These are phyloP conservation scores for Kwoniella sp. DNA, from an alignment of 768 basidiomycete species.

Conservation along the genomic window DNA sequence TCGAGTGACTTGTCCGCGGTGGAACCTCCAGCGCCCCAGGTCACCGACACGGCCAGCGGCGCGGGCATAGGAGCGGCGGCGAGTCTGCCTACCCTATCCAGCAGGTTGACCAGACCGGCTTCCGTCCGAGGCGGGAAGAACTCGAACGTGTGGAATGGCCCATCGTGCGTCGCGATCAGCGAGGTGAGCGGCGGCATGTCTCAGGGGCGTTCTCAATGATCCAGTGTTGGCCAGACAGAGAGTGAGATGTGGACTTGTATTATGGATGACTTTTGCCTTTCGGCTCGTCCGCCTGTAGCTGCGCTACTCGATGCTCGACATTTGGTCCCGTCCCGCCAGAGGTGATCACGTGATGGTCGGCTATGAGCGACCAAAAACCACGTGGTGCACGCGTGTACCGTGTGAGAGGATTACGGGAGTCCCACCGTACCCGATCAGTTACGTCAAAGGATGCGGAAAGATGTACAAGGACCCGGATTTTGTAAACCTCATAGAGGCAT, in stretches of 20 bases:
- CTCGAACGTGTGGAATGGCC: conserved; percentile 87
- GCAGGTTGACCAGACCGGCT: conserved; percentile 86
- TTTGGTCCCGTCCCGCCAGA: too few relatives aligned
- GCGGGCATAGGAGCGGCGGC: conserved; percentile 66
- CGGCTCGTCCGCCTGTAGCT: too few relatives aligned
- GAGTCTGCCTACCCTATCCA: conserved; percentile 79
- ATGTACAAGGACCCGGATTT: too few relatives aligned
- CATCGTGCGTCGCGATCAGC: conserved; percentile 57
- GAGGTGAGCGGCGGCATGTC: conserved; percentile 55
- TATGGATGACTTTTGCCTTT: too few relatives aligned
- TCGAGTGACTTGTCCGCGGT: conserved; percentile 84
- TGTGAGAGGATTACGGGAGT: too few relatives aligned
- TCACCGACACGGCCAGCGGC: conserved; percentile 70
- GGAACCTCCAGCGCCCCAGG: conserved; percentile 95
- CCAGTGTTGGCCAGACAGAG: background rate
- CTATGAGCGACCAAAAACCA: too few relatives aligned
- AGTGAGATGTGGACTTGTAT: background rate
- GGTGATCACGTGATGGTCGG: too few relatives aligned
- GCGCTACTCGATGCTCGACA: too few relatives aligned
- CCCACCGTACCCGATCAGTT: too few relatives aligned
- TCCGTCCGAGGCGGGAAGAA: conserved; percentile 91
- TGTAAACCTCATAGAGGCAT: too few relatives aligned
- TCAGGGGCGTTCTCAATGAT: background rate
- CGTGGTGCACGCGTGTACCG: too few relatives aligned
- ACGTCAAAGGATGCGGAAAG: too few relatives aligned